These are phyloP conservation scores for Cercophora newfieldiana DNA, from an alignment of 495 filamentous ascomycete genomes.

Conservation along the genomic window DNA sequence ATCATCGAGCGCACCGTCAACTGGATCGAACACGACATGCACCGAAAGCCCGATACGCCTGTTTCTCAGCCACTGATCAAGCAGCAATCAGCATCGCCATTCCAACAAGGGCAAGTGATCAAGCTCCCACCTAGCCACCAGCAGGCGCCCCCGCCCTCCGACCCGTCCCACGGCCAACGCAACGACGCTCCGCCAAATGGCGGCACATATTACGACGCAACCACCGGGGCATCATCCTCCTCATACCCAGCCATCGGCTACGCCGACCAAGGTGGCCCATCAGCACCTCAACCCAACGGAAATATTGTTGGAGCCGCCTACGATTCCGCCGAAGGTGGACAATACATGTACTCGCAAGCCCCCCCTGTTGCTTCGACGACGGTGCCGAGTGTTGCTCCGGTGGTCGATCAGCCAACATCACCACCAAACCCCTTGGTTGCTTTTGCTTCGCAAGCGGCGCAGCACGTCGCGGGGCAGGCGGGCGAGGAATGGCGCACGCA, in stretches of 20 bases:
- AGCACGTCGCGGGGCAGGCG: conserved; percentile 33
- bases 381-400: conserved; percentile 3
- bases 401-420: conserved; percentile 14
- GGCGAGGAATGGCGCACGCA: conserved; percentile 32
- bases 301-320: conserved; percentile 23
- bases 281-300: conserved; percentile 28
- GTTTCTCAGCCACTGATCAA: conserved; percentile 12
- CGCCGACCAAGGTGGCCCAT: conserved; percentile 13
- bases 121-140: conserved; percentile 11
- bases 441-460: conserved; percentile 39
- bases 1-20: conserved; percentile 46
- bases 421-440: conserved; percentile 33
- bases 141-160: not conserved
- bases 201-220: conserved; percentile 31
- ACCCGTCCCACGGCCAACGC: conserved; percentile 20
- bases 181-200: conserved; percentile 18
- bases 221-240: conserved; percentile 12
- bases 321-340: conserved; percentile 19
- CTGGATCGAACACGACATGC: conserved; percentile 48
- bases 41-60: conserved; percentile 23
- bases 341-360: conserved; percentile 28
- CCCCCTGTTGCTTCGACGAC: conserved; percentile 18
- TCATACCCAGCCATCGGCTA: conserved; percentile 28
- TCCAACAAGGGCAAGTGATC: conserved; percentile 8
- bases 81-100: conserved; percentile 17